Evolutionary conservation across 768 basidiomycete genomes (phyloP), one percentile per base, ranked within the genome.

Genomic region (Crepidotus variabilis): DNA sequence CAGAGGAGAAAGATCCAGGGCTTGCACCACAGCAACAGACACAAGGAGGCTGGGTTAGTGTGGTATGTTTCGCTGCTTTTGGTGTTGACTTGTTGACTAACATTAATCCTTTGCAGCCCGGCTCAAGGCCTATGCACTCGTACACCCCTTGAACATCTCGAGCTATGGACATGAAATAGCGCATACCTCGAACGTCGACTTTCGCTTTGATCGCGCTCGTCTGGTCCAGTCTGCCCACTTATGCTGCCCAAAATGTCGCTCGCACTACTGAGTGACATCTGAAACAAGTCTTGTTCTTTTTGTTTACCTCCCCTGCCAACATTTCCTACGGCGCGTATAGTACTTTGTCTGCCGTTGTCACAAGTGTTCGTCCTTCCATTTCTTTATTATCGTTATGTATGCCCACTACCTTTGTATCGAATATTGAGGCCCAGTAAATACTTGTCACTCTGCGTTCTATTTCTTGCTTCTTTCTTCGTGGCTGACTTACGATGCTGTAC

Each of bases 1-100:
- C 84, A 35, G 88, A 89, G 65, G 87, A 88, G 72, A 81, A 83
- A 58, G 81, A 83, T 51, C 54, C 51, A 28, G 66, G 67, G 18
- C 65, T 66, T 55, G 59, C 60, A 33, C 51, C 60, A 20, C 66
- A 68, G 22, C 69, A 64, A 47, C 71, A 69, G n/a, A 53, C 60
- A 22, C 52, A 57, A 45, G 59, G 62, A 54, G 60, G 57, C 5
- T 62, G 58, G 60, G 50, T 52, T 14, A 57, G 21, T 32, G 58
- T 61, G 53, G 62, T 60, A 55, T 16, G 57, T 53, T 22, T 36
- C 24, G 16, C 32, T 24, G 20, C 16, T 47, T n/a, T 48, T 33
- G 34, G 48, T 28, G 32, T 9, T 32, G 21, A 18, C 33, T 35
- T 32, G 7, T 13, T 43, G 43, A 10, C 24, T 36, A 22, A 32